Evolutionary conservation across 352 stramenopile genomes (phyloP).

Genomic region (Pythium insidiosum): DNA sequence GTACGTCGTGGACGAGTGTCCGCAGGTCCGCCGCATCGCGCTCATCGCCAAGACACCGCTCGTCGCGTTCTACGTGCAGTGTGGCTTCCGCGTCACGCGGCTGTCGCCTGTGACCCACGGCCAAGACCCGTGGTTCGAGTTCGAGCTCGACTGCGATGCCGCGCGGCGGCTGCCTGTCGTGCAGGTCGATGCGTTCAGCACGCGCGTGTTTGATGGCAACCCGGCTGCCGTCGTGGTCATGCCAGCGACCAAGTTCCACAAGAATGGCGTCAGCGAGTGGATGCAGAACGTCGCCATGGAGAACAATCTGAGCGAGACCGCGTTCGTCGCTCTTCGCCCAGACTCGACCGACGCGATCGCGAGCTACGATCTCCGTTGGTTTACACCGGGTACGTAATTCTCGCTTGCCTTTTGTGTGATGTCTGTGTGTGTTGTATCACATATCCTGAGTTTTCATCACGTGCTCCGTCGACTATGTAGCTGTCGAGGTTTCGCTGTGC

Average conservation of each 20-base stretch:
- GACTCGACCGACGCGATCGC: slow-evolving; percentile 2
- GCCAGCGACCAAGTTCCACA: slow-evolving; percentile 21
- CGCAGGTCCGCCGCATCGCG: slow-evolving; percentile 60
- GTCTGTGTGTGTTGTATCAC: no score
- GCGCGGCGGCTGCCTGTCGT: slow-evolving; percentile 22
- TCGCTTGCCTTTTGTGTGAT: no score
- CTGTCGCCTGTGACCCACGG: slow-evolving; percentile 76
- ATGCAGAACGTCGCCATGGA: slow-evolving; percentile 82
- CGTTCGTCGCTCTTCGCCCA: slow-evolving; percentile 53
- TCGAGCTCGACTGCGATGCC: slow-evolving; percentile 40
- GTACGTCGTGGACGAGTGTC: slow-evolving; percentile 21
- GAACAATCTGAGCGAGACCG: slow-evolving; percentile 91
- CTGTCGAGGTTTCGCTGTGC: slow-evolving; percentile 81
- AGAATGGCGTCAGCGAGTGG: slow-evolving; percentile 18
- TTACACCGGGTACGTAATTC: slow-evolving; percentile 33
- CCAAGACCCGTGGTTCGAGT: slow-evolving; percentile 78
- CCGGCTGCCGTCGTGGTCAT: slow-evolving; percentile 86
- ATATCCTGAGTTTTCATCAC: no score
- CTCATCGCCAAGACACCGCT: slow-evolving; percentile 80
- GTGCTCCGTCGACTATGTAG: no score
- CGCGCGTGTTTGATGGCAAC: slow-evolving; percentile 77
- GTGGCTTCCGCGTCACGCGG: slow-evolving; percentile 65
- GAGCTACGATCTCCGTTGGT: slow-evolving; percentile 54
- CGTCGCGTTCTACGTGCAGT: slow-evolving; percentile 79
- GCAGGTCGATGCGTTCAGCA: slow-evolving; percentile 69